These are phyloP conservation scores for Flaveria trinervia DNA, from an alignment of 129 eudicot species.

Conservation along the genomic window DNA sequence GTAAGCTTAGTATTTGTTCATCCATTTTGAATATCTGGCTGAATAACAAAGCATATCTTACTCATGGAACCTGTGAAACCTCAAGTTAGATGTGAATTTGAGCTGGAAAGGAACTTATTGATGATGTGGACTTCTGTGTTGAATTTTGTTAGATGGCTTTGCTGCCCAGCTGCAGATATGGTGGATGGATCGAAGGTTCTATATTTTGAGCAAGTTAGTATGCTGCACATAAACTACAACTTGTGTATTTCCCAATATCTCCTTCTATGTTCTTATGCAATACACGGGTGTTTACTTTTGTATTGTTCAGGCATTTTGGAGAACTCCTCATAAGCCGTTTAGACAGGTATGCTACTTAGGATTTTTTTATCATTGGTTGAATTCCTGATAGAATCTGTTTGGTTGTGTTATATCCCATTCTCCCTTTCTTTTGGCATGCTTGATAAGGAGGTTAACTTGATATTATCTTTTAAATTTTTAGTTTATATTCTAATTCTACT, in stretches of 20 bases:
- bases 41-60: too few species aligned
- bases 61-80: not conserved
- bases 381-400: slow-evolving; percentile 19
- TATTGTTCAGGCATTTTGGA: slow-evolving; percentile 90
- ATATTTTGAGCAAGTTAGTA: slow-evolving; percentile 80
- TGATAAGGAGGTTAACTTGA: not conserved
- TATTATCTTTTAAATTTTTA: not conserved
- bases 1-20: not conserved
- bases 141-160: slow-evolving; percentile 69
- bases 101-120: not conserved
- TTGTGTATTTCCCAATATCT: not conserved
- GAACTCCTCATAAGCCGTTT: slow-evolving; percentile 95
- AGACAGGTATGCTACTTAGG: slow-evolving; percentile 62
- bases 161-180: slow-evolving; percentile 94
- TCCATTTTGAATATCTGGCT: not conserved
- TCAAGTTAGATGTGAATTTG: too few species aligned
- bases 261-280: not conserved
- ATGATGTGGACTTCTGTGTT: slow-evolving; percentile 5
- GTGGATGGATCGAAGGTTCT: slow-evolving; percentile 89
- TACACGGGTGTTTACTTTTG: slow-evolving; percentile 18
- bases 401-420: not conserved
- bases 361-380: not conserved
- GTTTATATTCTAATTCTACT: not conserved
- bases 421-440: not conserved
- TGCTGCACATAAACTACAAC: not conserved